Conservation (phyloP, 768 basidiomycete species). For the Boletus insuetus region DNA sequence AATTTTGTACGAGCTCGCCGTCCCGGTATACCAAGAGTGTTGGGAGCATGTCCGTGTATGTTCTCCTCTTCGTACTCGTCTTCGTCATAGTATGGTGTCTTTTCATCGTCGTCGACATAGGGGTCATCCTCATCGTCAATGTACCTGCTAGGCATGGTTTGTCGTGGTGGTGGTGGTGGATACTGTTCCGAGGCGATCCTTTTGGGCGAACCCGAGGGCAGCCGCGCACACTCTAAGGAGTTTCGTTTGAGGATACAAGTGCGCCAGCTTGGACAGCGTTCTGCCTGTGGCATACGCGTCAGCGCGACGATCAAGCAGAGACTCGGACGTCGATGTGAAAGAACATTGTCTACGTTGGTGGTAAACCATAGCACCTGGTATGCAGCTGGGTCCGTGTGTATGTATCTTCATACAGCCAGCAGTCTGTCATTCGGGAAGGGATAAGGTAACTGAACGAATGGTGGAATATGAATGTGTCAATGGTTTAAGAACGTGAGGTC, state of each 20-base stretch:
- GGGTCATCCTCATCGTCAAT: constrained; percentile 42
- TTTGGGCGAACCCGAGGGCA: constrained; percentile 63
- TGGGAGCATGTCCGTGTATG: constrained; percentile 76
- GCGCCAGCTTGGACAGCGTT: constrained; percentile 58
- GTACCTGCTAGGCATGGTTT: constrained; percentile 31
- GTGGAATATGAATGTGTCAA: too few relatives aligned
- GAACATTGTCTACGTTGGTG: too few relatives aligned
- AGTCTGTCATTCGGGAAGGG: too few relatives aligned
- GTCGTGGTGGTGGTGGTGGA: constrained; percentile 2
- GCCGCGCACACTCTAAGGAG: constrained; percentile 79
- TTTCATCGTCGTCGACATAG: constrained; percentile 37
- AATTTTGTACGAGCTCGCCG: constrained; percentile 79
- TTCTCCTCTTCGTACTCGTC: constrained; percentile 54
- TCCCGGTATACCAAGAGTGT: constrained; percentile 76
- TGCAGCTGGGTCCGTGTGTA: too few relatives aligned
- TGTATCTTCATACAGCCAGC: too few relatives aligned
- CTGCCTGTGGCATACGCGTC: too few relatives aligned
- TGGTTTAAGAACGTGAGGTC: too few relatives aligned
- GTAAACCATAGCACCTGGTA: too few relatives aligned
- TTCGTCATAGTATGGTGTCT: constrained; percentile 34
- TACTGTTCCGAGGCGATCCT: neutral
- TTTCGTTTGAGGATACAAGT: constrained; percentile 67
- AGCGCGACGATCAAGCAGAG: too few relatives aligned
- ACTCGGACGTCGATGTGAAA: too few relatives aligned
- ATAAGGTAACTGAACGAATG: too few relatives aligned